These are phyloP conservation scores for Citrullus amarus DNA, from an alignment of 306 rosid species.

Conservation along the genomic window DNA sequence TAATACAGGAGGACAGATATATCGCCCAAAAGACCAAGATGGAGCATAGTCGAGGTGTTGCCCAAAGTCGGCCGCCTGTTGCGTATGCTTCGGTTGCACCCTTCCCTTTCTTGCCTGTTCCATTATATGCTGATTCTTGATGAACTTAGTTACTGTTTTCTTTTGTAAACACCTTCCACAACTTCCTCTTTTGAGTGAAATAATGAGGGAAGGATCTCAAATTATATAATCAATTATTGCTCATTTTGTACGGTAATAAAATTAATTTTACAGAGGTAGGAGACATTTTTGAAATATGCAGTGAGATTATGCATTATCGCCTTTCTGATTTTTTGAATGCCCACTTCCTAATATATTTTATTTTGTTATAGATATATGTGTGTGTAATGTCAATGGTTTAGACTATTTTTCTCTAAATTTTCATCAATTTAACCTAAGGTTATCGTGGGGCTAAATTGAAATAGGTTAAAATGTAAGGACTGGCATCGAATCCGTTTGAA, in stretches of 20 bases:
- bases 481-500: no score
- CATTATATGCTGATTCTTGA: constrained; percentile 27
- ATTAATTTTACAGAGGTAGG: not conserved
- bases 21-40: constrained; percentile 11
- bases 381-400: not conserved
- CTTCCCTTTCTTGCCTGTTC: constrained; percentile 88
- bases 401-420: not conserved
- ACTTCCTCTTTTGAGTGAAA: not conserved
- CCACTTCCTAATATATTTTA: not conserved
- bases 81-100: constrained; percentile 82
- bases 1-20: constrained; percentile 15
- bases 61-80: constrained; percentile 49
- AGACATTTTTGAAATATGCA: not conserved
- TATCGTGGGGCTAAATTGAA: no score
- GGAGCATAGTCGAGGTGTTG: constrained; percentile 6
- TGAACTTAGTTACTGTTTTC: not conserved
- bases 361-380: not conserved
- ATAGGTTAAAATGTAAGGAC: no score
- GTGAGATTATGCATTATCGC: not conserved
- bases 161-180: not conserved
- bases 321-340: not conserved
- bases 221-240: not conserved
- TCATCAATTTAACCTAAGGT: not conserved
- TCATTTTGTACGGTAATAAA: not conserved
- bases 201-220: constrained; percentile 1